Evolutionary conservation across 176 grass and related monocot genomes (phyloP), one percentile per base, ranked within the genome.

Genomic region (Zoysia japonica): DNA sequence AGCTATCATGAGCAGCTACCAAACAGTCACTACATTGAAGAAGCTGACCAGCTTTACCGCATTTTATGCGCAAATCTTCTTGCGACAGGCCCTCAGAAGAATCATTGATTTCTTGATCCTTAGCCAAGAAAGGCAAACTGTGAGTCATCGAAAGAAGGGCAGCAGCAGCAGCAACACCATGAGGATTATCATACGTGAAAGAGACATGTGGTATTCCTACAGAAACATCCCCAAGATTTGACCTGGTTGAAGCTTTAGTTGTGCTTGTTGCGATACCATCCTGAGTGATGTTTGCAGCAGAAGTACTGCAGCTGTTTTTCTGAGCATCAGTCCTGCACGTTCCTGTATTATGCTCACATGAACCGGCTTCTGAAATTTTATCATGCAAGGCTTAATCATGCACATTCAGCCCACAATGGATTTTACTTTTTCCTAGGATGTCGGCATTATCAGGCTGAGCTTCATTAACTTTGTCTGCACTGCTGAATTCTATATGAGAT

Each of bases 1-100:
- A 88, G 4, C 37, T 62, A 48, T 69, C 69, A 54, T 88, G 86
- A 68, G 76, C 80, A 0, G 68, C 51, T 75, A 88, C 74, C 10
- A 45, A 63, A 49, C 89, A 90, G 44, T 44, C 78, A 57, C 60
- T 72, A 51, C 89, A 90, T 77, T 76, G 77, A 38, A 84, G 62
- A 77, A 90, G 81, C 60, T 90, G 76, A 2, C 77, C 85, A 59
- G 70, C 59, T 84, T 90, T 68, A 63, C 67, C 60, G 46, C 89
- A 90, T 76, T 84, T 87, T 62, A 90, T 77, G 47, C 89, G 87
- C 65, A 81, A 54, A 80, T 72, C 80, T 80, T 87, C 77, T 77
- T 84, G 71, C 1, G 79, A 76, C 16, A 46, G 79, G 59, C 35
- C 63, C 20, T n/a, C 57, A 51, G 64, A 36, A 2, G 50, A 49